Percentiles rank a stretch among this genome's conserved stretches.
phyloP scores from a whole-genome alignment of 768 basidiomycete species.

The Tulasnella sp. region DNA sequence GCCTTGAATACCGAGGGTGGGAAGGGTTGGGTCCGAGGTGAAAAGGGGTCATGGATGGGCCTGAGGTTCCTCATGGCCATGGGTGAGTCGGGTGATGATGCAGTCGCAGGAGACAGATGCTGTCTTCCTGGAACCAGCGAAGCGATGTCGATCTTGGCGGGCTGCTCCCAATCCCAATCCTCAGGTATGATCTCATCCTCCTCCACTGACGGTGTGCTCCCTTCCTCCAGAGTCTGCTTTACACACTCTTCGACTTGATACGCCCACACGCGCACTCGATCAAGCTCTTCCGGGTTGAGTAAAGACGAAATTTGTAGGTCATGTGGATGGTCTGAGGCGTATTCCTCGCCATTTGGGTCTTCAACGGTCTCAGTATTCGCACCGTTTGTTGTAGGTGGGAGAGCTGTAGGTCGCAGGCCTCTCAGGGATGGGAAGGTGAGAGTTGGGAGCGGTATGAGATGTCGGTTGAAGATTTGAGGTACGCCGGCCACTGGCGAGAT shows the following conservation, averaged over 20 bases:
- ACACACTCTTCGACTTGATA: neutral
- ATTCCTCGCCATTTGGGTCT: neutral
- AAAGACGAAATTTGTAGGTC: neutral
- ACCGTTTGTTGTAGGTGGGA: neutral
- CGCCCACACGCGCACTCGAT: neutral
- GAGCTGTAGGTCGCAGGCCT: neutral
- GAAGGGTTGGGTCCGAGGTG: constrained; percentile 3
- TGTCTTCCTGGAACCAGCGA: neutral
- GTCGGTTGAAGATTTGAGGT: neutral
- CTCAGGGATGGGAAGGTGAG: neutral
- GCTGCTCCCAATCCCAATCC: neutral
- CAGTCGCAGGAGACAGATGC: too few relatives aligned
- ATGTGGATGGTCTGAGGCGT: neutral
- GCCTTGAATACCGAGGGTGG: neutral
- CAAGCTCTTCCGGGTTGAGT: neutral
- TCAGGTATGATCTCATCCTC: neutral
- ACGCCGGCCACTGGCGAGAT: neutral
- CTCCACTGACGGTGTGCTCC: neutral
- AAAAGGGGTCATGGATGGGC: neutral
- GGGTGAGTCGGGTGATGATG: too few relatives aligned
- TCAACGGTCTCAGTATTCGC: neutral
- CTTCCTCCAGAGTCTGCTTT: neutral
- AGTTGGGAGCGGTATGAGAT: neutral
- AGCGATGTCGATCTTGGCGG: neutral
- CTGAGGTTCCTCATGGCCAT: too few relatives aligned